Percentiles rank a stretch among this genome's conserved stretches.
phyloP scores from a whole-genome alignment of 2,329 filamentous ascomycete species.

The Alternaria conjuncta region DNA sequence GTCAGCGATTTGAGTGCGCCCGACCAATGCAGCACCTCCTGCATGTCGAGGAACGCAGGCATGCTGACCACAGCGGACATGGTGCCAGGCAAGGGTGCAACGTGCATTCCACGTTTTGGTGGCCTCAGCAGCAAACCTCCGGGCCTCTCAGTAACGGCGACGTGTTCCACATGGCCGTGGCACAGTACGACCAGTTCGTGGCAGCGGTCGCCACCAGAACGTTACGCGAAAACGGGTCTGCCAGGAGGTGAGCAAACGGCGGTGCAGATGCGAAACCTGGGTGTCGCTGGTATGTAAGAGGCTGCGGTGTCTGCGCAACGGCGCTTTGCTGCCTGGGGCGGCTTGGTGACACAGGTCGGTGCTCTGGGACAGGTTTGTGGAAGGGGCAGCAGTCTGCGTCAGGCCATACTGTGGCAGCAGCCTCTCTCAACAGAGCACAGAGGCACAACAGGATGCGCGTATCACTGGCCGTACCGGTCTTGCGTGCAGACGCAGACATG shows the following conservation, averaged over 20 bases:
- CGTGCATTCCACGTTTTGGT: constrained; percentile 45
- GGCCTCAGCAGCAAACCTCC: constrained; percentile 36
- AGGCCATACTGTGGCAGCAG: constrained; percentile 11
- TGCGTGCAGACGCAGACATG: constrained; percentile 24
- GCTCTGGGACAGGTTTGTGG: constrained; percentile 23
- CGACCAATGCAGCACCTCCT: neutral
- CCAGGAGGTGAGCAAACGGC: constrained; percentile 36
- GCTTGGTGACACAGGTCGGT: constrained; percentile 19
- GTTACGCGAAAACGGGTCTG: constrained; percentile 43
- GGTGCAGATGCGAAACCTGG: constrained; percentile 34
- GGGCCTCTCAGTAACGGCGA: constrained; percentile 32
- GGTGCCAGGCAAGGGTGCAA: constrained; percentile 41
- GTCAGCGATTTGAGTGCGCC: constrained; percentile 2
- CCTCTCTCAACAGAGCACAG: constrained; percentile 12
- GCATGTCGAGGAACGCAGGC: constrained; percentile 12
- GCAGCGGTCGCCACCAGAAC: constrained; percentile 18
- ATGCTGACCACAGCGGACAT: constrained; percentile 21
- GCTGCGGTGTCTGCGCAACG: constrained; percentile 15
- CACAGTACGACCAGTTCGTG: constrained; percentile 22
- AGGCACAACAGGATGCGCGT: constrained; percentile 5
- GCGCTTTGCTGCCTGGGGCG: constrained; percentile 19
- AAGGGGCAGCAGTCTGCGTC: constrained; percentile 1
- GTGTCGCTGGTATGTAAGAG: constrained; percentile 19
- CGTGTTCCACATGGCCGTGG: constrained; percentile 25
- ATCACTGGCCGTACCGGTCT: constrained; percentile 17